phyloP scores from a whole-genome alignment of 345 rosid genomes.

The Linum trigynum region DNA sequence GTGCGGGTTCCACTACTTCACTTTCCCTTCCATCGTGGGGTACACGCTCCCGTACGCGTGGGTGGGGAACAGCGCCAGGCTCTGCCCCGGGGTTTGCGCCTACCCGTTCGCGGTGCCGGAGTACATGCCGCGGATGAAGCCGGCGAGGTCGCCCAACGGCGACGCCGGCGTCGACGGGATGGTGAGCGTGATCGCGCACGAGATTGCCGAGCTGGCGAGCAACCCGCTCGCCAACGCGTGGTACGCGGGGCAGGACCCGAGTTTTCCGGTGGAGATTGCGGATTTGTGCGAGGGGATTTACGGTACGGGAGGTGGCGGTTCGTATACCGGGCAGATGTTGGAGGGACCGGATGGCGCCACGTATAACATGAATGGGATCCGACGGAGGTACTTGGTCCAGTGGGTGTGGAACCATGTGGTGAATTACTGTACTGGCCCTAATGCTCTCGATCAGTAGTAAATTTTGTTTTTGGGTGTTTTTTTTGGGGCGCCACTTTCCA shows the following conservation, averaged over 20 bases:
- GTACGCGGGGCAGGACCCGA: slow-evolving; percentile 93
- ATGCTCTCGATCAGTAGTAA: slow-evolving; percentile 60
- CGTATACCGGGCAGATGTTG: slow-evolving; percentile 80
- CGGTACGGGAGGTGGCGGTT: slow-evolving; percentile 97
- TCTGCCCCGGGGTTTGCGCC: slow-evolving; percentile 86
- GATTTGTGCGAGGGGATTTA: slow-evolving; percentile 96
- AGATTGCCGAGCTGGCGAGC: slow-evolving; percentile 89
- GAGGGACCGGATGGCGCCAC: slow-evolving; percentile 65
- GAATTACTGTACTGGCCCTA: slow-evolving; percentile 88
- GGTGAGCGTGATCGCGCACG: slow-evolving; percentile 93
- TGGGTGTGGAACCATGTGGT: slow-evolving; percentile 86
- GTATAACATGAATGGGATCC: slow-evolving; percentile 75
- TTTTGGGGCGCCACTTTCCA: not conserved
- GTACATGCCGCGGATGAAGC: slow-evolving; percentile 54
- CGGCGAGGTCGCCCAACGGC: slow-evolving; percentile 70
- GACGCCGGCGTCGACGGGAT: slow-evolving; percentile 90
- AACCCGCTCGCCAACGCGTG: slow-evolving; percentile 95
- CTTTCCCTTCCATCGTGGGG: slow-evolving; percentile 91
- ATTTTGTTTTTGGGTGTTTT: not conserved
- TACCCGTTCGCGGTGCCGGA: slow-evolving; percentile 80
- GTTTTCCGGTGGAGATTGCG: slow-evolving; percentile 81
- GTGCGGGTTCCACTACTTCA: slow-evolving; percentile 94
- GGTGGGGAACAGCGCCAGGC: slow-evolving; percentile 88
- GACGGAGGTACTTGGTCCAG: slow-evolving; percentile 82
- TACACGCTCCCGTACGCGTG: slow-evolving; percentile 94